phyloP scores from a whole-genome alignment of 495 filamentous ascomycete genomes.

The Penicillium parvum region DNA sequence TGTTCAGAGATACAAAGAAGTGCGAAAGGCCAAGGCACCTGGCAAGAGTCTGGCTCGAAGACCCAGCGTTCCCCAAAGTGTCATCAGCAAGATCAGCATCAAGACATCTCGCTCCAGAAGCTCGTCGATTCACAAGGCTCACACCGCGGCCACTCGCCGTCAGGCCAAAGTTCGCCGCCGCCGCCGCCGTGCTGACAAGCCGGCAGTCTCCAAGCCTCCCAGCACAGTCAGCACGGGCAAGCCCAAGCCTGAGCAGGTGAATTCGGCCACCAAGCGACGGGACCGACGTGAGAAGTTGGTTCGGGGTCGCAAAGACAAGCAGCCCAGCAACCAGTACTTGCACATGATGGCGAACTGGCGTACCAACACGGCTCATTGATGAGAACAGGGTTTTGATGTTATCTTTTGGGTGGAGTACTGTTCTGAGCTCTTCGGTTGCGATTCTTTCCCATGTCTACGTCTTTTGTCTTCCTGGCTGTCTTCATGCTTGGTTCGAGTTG shows the following conservation, averaged over 20 bases:
- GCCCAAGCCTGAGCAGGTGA: constrained; percentile 15
- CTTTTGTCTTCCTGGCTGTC: not conserved
- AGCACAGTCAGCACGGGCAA: not conserved
- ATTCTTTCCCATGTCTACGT: not conserved
- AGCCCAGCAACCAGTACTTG: constrained; percentile 12
- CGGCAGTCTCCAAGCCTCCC: not conserved
- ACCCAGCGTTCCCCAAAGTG: not conserved
- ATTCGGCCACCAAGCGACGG: constrained; percentile 26
- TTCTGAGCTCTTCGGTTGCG: too few species aligned
- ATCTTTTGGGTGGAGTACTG: too few species aligned
- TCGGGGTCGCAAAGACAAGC: constrained; percentile 3
- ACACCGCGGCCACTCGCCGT: not conserved
- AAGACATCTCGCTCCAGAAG: not conserved
- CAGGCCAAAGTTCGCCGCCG: constrained; percentile 1
- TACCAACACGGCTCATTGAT: too few species aligned
- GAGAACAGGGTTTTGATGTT: too few species aligned
- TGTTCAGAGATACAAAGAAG: constrained; percentile 1
- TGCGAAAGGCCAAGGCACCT: not conserved
- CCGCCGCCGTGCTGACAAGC: constrained; percentile 4
- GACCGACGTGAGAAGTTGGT: constrained; percentile 20
- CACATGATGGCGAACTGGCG: constrained; percentile 22
- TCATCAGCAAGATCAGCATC: not conserved
- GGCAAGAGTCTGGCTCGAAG: constrained; percentile 1
- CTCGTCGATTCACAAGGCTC: not conserved
- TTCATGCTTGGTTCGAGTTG: not conserved